These are phyloP conservation scores for Aspergillus tubingensis DNA, from an alignment of 2,329 filamentous ascomycete genomes.

Conservation along the genomic window DNA sequence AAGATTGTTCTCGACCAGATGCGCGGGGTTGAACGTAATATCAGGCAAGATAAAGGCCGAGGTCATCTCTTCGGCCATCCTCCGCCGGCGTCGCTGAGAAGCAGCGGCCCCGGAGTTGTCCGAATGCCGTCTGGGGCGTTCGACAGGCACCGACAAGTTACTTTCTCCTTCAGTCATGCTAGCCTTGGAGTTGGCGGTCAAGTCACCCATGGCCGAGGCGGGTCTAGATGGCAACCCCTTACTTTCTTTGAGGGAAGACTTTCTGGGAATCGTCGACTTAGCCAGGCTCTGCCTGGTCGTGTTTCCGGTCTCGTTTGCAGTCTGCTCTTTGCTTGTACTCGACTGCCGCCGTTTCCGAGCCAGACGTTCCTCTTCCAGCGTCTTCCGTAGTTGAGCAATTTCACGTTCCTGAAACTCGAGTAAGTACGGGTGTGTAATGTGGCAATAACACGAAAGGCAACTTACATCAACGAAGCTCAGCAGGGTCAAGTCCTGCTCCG, in stretches of 20 bases:
- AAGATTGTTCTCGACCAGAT: slow-evolving; percentile 32
- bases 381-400: slow-evolving; percentile 56
- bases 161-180: slow-evolving; percentile 31
- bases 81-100: slow-evolving; percentile 53
- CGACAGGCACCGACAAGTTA: slow-evolving; percentile 31
- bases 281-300: slow-evolving; percentile 40
- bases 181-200: slow-evolving; percentile 34
- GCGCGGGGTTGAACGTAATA: slow-evolving; percentile 54
- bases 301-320: slow-evolving; percentile 43
- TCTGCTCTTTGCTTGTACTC: slow-evolving; percentile 31
- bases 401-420: slow-evolving; percentile 41
- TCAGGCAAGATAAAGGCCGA: slow-evolving; percentile 67
- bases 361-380: slow-evolving; percentile 57
- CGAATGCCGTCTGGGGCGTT: slow-evolving; percentile 41
- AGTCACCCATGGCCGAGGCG: slow-evolving; percentile 38
- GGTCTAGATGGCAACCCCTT: slow-evolving; percentile 40
- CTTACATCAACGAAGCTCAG: slow-evolving; percentile 56
- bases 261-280: slow-evolving; percentile 47
- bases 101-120: slow-evolving; percentile 53
- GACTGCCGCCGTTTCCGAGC: slow-evolving; percentile 45
- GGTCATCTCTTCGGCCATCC: slow-evolving; percentile 57
- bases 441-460: background rate
- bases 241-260: slow-evolving; percentile 57
- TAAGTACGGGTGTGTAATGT: background rate
- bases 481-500: slow-evolving; percentile 51